Percentiles rank a stretch among this genome's conserved stretches.
Evolutionary conservation across 768 basidiomycete genomes (phyloP).

Genomic region (Trametes punicea): DNA sequence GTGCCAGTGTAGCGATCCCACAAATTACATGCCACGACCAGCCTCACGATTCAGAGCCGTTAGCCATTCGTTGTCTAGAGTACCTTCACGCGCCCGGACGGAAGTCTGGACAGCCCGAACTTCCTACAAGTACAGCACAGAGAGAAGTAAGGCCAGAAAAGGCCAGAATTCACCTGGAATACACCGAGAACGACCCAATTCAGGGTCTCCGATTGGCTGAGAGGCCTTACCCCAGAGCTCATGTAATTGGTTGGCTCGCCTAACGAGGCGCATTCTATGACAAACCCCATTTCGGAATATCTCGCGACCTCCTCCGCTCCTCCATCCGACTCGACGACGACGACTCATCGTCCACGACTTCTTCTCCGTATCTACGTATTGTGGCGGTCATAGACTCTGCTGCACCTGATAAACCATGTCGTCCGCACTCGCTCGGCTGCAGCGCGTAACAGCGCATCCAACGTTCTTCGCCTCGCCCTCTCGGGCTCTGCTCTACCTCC

Average conservation of each 20-base stretch:
- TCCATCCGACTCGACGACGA: background rate
- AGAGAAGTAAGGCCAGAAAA: background rate
- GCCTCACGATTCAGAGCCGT: too few species aligned
- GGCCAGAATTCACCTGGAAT: background rate
- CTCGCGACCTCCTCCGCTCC: constrained; percentile 6
- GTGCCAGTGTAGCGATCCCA: too few species aligned
- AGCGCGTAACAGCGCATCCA: constrained; percentile 11
- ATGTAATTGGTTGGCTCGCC: constrained; percentile 1
- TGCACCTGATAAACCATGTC: background rate
- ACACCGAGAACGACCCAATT: background rate
- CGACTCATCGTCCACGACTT: background rate
- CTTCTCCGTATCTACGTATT: background rate
- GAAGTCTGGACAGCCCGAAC: too few species aligned
- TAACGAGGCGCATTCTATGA: background rate
- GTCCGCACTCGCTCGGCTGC: constrained; percentile 13
- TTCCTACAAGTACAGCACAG: too few species aligned
- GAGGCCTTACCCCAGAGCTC: background rate
- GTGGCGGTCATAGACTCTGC: background rate
- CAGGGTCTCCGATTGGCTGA: background rate
- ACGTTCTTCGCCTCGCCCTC: constrained; percentile 6
- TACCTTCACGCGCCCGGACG: too few species aligned
- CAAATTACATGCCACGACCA: too few species aligned
- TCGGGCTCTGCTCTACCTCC: constrained; percentile 26
- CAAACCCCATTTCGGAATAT: constrained; percentile 12
- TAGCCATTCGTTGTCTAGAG: too few species aligned